Base-by-base conservation (phyloP, 495 filamentous ascomycete species). In the Tuber indicum region DNA sequence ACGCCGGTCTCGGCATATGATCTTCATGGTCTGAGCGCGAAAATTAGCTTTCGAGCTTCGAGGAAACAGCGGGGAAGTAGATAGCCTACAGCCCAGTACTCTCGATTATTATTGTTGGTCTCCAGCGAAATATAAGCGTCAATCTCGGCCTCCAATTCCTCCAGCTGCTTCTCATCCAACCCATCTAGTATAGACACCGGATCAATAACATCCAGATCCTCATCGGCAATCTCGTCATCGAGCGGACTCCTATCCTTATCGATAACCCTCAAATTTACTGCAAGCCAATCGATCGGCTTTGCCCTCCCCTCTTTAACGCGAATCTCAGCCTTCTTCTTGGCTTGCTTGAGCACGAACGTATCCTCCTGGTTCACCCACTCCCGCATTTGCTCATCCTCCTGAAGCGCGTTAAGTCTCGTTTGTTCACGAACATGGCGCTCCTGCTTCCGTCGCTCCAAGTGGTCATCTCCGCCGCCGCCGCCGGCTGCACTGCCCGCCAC, bases 271-370 rank as follows among this genome's bases (percentile, higher is more conserved):
- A 99, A 85, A 74, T 91, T 97, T 75, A 98, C 94, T 0, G 96
- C 94, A 62, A 99, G 89, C 90, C 93, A 96, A 86, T 99, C 96
- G 84, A 98, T 95, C 19, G 95, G 92, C 84, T 93, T 94, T 72
- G 95, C 94, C 76, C 96, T 90, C 21, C 91, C 92, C 84, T 96
- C 94, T 78, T 94, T 92, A n/a, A 98, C 94, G 9, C 96, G 91
- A 75, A 99, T 97, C 81, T 94, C 93, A 52, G 96, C 95, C 87
- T 98, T 98, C 87, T 96, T 98, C 86, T 98, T 98, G 42, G 96
- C 92, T 84, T 99, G 96, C 84, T 94, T 94, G 78, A 99, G 87
- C 36, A 99, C 96, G 82, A 99, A 99, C 74, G 91, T 89, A 85
- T 98, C 96, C 84, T 99, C 96, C 83, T 96, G 92, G 73, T 94